A percentile compares a stretch with the other conserved stretches of the same genome.
Evolutionary conservation across 345 rosid species (phyloP).

Genomic region (Isatis tinctoria): DNA sequence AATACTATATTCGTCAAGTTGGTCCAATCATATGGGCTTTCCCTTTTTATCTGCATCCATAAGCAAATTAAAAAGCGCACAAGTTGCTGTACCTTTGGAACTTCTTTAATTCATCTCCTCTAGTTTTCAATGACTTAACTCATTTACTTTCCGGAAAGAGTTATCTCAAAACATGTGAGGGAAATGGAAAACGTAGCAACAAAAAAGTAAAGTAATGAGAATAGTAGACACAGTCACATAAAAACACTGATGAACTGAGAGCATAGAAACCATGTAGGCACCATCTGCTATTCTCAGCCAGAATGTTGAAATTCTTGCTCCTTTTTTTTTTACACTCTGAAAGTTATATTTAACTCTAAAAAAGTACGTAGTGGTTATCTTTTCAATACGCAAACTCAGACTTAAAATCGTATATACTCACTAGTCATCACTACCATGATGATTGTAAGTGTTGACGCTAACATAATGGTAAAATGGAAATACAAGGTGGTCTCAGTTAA

Average conservation of each 20-base stretch:
- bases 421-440: too few relatives aligned
- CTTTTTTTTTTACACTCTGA: not conserved
- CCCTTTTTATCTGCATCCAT: constrained; percentile 19
- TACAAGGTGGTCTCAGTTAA: not conserved
- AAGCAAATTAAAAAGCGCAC: constrained; percentile 1
- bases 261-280: constrained; percentile 11
- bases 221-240: not conserved
- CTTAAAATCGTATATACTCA: not conserved
- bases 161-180: constrained; percentile 7
- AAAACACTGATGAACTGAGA: not conserved
- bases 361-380: not conserved
- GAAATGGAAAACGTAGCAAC: not conserved
- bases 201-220: not conserved
- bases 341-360: not conserved
- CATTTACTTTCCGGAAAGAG: not conserved
- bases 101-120: not conserved
- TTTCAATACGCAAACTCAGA: not conserved
- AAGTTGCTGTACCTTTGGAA: constrained; percentile 10
- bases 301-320: too few relatives aligned
- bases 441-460: not conserved
- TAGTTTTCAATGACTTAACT: not conserved
- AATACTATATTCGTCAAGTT: constrained; percentile 3
- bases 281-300: not conserved
- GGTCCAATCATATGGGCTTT: constrained; percentile 18
- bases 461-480: not conserved